phyloP scores from a whole-genome alignment of 2,329 filamentous ascomycete species.

The Colletotrichum sp. region DNA sequence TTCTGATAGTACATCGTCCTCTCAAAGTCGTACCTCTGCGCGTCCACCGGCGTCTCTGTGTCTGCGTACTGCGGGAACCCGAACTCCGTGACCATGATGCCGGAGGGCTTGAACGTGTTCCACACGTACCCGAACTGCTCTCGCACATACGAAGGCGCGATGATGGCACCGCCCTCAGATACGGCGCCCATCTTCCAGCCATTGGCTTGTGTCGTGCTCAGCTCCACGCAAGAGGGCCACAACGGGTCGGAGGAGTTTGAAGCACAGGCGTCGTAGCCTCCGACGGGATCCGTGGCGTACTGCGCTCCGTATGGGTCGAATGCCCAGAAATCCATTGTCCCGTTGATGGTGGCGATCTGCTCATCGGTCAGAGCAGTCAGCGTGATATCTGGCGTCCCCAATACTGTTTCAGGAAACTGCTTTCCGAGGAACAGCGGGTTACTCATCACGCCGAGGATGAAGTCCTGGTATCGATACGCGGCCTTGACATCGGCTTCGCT shows the following conservation, averaged over 20 bases:
- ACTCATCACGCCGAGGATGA: slow-evolving; percentile 55
- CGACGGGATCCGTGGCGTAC: slow-evolving; percentile 52
- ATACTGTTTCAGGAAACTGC: slow-evolving; percentile 51
- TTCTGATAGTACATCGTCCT: slow-evolving; percentile 59
- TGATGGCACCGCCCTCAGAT: slow-evolving; percentile 62
- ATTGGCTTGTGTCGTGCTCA: slow-evolving; percentile 48
- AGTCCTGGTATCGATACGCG: slow-evolving; percentile 50
- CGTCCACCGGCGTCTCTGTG: slow-evolving; percentile 38
- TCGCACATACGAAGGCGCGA: slow-evolving; percentile 62
- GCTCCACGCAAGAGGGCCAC: slow-evolving; percentile 58
- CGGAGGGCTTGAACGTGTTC: slow-evolving; percentile 59
- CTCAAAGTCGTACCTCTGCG: slow-evolving; percentile 57
- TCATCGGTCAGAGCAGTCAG: slow-evolving; percentile 49
- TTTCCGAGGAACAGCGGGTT: slow-evolving; percentile 57
- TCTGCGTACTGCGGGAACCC: slow-evolving; percentile 61
- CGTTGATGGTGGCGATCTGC: slow-evolving; percentile 53
- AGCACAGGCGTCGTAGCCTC: slow-evolving; percentile 53
- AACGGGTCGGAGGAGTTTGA: slow-evolving; percentile 39
- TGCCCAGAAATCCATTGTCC: slow-evolving; percentile 60
- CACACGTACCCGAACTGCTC: slow-evolving; percentile 61
- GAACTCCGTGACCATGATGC: slow-evolving; percentile 56
- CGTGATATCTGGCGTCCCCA: slow-evolving; percentile 48
- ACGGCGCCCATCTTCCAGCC: slow-evolving; percentile 66
- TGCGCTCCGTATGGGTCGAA: slow-evolving; percentile 60
- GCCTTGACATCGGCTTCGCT: slow-evolving; percentile 46